These are phyloP conservation scores for Dendrothele bispora DNA, from an alignment of 768 basidiomycete genomes.

Conservation along the genomic window DNA sequence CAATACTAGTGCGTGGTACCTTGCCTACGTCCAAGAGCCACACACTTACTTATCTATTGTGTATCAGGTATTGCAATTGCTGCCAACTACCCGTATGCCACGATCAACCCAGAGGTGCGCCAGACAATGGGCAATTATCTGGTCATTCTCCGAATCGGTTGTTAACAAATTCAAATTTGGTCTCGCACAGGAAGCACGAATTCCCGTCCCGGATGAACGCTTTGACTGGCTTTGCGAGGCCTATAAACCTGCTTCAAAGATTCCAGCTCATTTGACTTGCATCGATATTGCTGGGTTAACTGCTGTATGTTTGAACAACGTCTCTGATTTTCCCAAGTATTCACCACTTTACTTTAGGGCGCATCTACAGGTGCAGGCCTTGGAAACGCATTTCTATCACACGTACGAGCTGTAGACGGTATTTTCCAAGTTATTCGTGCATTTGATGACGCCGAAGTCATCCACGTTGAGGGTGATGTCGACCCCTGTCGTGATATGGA, in stretches of 20 bases:
- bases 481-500: constrained; percentile 96
- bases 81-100: constrained; percentile 96
- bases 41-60: constrained; percentile 7
- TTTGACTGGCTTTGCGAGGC: constrained; percentile 92
- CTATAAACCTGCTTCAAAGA: constrained; percentile 86
- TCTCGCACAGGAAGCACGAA: constrained; percentile 70
- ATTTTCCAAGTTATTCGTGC: constrained; percentile 99
- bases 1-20: constrained; percentile 65
- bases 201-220: constrained; percentile 90
- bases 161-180: constrained; percentile 2
- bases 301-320: constrained; percentile 52
- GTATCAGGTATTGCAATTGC: constrained; percentile 82
- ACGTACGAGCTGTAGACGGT: constrained; percentile 97
- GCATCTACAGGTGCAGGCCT: constrained; percentile 98
- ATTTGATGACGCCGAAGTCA: constrained; percentile 99
- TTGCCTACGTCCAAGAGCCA: not conserved
- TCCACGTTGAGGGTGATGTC: constrained; percentile 98
- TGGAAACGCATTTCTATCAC: constrained; percentile 95
- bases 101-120: constrained; percentile 80
- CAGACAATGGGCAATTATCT: not conserved
- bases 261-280: constrained; percentile 95
- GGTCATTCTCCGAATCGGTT: not conserved
- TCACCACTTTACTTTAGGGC: constrained; percentile 47
- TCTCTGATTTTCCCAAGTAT: not conserved
- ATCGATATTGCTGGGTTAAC: constrained; percentile 99